Base-by-base conservation (phyloP, 805 yeast genomes). In the Scheffersomyces spartinae region DNA sequence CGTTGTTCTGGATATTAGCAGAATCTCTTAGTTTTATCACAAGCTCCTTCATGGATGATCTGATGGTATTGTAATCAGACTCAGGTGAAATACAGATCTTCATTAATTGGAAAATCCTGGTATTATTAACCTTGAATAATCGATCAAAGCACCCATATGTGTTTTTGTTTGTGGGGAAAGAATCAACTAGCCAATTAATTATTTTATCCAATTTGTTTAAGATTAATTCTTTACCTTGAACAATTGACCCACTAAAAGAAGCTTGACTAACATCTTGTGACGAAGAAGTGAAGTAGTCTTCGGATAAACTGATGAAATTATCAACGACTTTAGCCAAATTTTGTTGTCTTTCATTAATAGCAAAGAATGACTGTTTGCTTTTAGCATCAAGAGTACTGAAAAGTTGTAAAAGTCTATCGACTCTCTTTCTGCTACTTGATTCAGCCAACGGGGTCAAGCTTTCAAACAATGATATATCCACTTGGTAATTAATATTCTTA, bases 321-420 rank as follows among this genome's bases (percentile, higher is more conserved):
- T 36, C 32, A 6, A 82, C 27, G 1, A 70, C 82, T 2, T 53
- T 45, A 2, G 79, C 52, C 15, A 70, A 46, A 35, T 75, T 76
- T 25, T 64, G 61, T 42, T 84, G 95, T 25, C 94, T 62, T 38
- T 63, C 68, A 26, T 70, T 64, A 18, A 82, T 68, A 0, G 94
- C 88, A 31, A 60, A 49, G 37, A 84, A 77, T 0, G 93, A 70
- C 13, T 68, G 59, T 33, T 61, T 61, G 0, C 86, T 67, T 34
- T 71, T 74, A 2, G 62, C 63, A 26, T 73, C 68, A 14, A 85
- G 55, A 18, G 46, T 50, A 1, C 52, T 38, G 26, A 70, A 50
- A 2, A 81, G 57, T 2, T 45, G 47, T 23, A 79, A 43, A 2
- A 81, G 34, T 26, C 91, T 55, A 6, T 51, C 43, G 0, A 74